Base-by-base conservation (phyloP, 306 rosid genomes). In the Begonia loranthoides region DNA sequence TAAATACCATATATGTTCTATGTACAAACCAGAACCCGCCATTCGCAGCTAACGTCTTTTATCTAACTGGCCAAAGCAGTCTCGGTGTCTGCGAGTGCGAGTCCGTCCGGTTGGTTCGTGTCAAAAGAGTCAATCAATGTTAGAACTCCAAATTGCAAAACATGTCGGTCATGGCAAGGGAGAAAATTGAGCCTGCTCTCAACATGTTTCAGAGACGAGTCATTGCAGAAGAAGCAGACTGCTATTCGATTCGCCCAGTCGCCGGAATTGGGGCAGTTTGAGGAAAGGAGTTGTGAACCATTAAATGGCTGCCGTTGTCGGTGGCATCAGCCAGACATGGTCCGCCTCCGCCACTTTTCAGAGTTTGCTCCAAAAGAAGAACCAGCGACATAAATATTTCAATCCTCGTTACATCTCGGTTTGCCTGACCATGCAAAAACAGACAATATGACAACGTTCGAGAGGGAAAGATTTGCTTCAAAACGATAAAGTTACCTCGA, bases 311-410 rank as follows among this genome's bases (percentile, higher is more conserved):
- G 22, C 22, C 0, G 67, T 67, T 75, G 38, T 66, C 74, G 15
- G 59, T 51, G 17, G 74, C 68, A 48, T 78, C 78, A 1, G 78
- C 66, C 2, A 70, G 53, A n/a, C 80, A 49, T 13, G 62, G 68
- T 10, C 34, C 34, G 7, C 66, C 64, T 5, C 80, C 83, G 7
- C 66, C 64, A 5, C 80, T 81, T 60, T 79, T 90, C 36, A 55
- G 70, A 1, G 94, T 74, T 81, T 85, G 87, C 59, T 90, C 97
- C 76, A 90, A 64, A 54, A 90, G 94, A 47, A 56, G 87, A 68
- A 90, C 94, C 9, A 90, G 78, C 0, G 95, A 90, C 95, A 90
- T 76, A 46, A 82, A 85, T 66, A 90, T 85, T 68, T 90, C 97
- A 82, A 85, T 74, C 81, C 97, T 78, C 0, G 97, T 90, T 22